These are phyloP conservation scores for Syncephalastrum racemosum DNA, from an alignment of 371 early-diverging fungal genomes.

Conservation along the genomic window DNA sequence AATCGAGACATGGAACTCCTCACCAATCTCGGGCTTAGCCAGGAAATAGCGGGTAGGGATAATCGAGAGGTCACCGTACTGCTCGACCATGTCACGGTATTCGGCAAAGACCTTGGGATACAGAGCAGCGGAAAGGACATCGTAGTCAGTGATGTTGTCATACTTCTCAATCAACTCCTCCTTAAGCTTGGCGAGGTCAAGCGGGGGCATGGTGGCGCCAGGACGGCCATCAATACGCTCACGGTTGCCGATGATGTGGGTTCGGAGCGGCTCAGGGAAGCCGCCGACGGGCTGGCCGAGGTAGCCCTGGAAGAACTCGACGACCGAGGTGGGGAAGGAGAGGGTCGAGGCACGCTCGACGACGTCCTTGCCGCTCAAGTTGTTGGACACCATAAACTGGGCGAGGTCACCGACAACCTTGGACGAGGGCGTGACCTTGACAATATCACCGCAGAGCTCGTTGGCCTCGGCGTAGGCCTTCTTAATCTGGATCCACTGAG, in stretches of 20 bases:
- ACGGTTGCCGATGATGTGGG: conserved; percentile 75
- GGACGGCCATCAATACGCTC: conserved; percentile 85
- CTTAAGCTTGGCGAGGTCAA: conserved; percentile 78
- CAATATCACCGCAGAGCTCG: conserved; percentile 89
- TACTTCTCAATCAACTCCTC: conserved; percentile 75
- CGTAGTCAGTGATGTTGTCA: conserved; percentile 78
- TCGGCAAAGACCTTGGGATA: conserved; percentile 96
- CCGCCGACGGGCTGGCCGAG: conserved; percentile 94
- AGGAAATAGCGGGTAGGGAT: conserved; percentile 92
- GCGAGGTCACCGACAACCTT: conserved; percentile 98
- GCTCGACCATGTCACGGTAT: conserved; percentile 67
- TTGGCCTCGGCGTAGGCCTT: conserved; percentile 89
- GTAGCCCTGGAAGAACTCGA: conserved; percentile 95
- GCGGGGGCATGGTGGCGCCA: conserved; percentile 75
- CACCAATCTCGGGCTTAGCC: conserved; percentile 78
- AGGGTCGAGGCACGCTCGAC: conserved; percentile 70
- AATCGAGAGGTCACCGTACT: conserved; percentile 83
- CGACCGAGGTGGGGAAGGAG: conserved; percentile 91
- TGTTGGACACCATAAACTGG: conserved; percentile 95
- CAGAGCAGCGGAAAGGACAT: conserved; percentile 84
- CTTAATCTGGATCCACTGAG: conserved; percentile 93
- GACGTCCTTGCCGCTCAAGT: conserved; percentile 73
- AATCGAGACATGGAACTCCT: conserved; percentile 86
- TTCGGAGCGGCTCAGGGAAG: conserved; percentile 89
- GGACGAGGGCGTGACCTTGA: conserved; percentile 96